Conservation (phyloP, 164 flowering plant genomes). For the Vitis riparia region DNA sequence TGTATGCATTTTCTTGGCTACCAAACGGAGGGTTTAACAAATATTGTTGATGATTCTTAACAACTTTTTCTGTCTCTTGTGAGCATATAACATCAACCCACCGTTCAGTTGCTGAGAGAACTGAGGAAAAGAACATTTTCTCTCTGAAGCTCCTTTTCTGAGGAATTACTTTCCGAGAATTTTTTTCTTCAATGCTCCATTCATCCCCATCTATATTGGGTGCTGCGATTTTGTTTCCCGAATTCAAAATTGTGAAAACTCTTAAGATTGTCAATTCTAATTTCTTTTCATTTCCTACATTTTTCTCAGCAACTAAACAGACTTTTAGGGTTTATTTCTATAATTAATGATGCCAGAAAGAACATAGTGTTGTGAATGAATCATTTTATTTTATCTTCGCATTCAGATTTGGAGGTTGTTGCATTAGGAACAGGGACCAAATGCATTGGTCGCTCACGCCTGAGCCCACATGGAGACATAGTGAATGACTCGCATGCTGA, state of each 20-base stretch:
- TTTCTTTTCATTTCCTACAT: neutral
- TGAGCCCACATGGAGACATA: conserved; percentile 71
- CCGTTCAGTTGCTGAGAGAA: too few species aligned
- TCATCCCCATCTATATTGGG: neutral
- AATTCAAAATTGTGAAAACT: neutral
- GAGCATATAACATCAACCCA: too few species aligned
- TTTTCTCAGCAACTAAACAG: neutral
- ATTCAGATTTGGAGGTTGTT: conserved; percentile 70
- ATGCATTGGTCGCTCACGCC: conserved; percentile 69
- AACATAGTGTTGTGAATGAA: neutral
- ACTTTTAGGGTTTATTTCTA: too few species aligned
- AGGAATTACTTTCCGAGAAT: neutral
- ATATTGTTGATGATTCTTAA: too few species aligned
- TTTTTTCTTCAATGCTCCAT: neutral
- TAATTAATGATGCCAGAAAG: too few species aligned
- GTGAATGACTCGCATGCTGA: conserved; percentile 97
- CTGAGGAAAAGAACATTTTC: too few species aligned
- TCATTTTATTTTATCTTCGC: conserved; percentile 4
- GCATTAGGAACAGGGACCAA: conserved; percentile 93
- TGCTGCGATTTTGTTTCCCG: neutral
- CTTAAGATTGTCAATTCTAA: neutral
- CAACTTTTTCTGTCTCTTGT: too few species aligned
- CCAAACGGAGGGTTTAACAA: too few species aligned
- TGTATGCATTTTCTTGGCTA: too few species aligned
- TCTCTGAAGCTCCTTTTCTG: neutral